A percentile compares a stretch with the other conserved stretches of the same genome.
Conservation (phyloP, 768 basidiomycete species). For the Trametes elegans region DNA sequence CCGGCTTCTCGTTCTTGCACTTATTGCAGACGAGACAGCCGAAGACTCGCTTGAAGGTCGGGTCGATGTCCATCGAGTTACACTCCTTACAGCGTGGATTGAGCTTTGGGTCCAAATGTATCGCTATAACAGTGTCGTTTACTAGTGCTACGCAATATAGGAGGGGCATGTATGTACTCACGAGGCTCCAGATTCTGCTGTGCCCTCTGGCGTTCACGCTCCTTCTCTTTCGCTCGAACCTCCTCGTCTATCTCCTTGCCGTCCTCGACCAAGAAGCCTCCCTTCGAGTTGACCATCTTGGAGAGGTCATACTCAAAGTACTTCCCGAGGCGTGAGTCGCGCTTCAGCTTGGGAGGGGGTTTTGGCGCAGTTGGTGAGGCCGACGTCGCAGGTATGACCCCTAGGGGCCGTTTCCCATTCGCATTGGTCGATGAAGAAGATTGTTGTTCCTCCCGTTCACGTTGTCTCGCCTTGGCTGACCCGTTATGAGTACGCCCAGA, state of each 20-base stretch:
- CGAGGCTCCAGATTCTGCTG: slow-evolving; percentile 75
- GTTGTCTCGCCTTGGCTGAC: slow-evolving; percentile 73
- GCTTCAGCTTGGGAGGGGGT: slow-evolving; percentile 53
- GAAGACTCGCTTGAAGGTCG: slow-evolving; percentile 78
- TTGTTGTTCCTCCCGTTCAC: slow-evolving; percentile 57
- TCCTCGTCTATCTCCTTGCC: slow-evolving; percentile 80
- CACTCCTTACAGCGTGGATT: slow-evolving; percentile 91
- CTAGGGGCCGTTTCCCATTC: slow-evolving; percentile 76
- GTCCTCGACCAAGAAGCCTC: slow-evolving; percentile 92
- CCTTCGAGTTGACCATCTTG: slow-evolving; percentile 96
- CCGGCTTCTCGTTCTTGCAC: slow-evolving; percentile 87
- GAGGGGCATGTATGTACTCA: too few species aligned
- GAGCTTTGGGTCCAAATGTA: slow-evolving; percentile 65
- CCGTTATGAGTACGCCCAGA: not conserved
- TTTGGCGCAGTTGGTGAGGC: slow-evolving; percentile 58
- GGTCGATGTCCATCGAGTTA: slow-evolving; percentile 84
- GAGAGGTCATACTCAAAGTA: slow-evolving; percentile 98
- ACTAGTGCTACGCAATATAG: too few species aligned
- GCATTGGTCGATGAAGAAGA: slow-evolving; percentile 54
- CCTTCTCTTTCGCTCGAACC: slow-evolving; percentile 70
- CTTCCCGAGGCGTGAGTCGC: slow-evolving; percentile 78
- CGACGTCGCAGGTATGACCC: slow-evolving; percentile 52
- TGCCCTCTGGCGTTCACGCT: slow-evolving; percentile 75
- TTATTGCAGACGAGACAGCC: slow-evolving; percentile 81
- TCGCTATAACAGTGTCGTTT: slow-evolving; percentile 50